Base-by-base conservation (phyloP, 495 filamentous ascomycete species). In the Penicillium turbatum region DNA sequence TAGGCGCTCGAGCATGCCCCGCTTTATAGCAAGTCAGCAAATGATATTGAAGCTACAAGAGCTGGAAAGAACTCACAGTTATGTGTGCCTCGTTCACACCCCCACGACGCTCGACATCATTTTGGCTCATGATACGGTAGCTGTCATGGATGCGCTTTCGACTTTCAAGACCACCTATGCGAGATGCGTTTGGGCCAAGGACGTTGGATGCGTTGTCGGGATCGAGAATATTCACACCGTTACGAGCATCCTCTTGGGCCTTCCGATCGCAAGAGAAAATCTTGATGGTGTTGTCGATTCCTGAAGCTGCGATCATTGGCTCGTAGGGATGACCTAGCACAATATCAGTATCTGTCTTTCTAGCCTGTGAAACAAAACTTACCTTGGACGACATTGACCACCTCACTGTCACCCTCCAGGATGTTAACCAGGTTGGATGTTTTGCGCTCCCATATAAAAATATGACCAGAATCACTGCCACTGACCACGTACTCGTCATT, bases 271-370 rank as follows among this genome's bases (percentile, higher is more conserved):
- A 71, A 0, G 82, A 86, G 72, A 89, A 90, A 21, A 90, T 83
- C 55, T 89, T 89, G 71, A 90, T 82, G 1, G 86, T 89, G 35
- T 83, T 79, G 57, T 89, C 86, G 30, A 90, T 89, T 15, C 86
- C 86, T 0, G 83, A 86, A 8, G 81, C 83, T 2, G 86, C 86
- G 29, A 90, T 70, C 40, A 81, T 79, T 1, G 86, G 85, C 58
- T 89, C 86, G 61, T 86, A 86, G 1, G 86, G 86, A 57, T 89
- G 86, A 6, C 83, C 85, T 60, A 32, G 2, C 6, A 19, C 5
- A 5, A 34, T 30, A 15, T 53, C 36, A 50, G 29, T 19, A 1
- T 24, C 11, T 15, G 6, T 30, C 2, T 16, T 40, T 21, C 27
- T 5, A 27, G 0, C n/a, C 1, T 16, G 4, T 35, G 24, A 46